Conservation (phyloP, 805 yeast species). For the Yamadazyma endophytica region DNA sequence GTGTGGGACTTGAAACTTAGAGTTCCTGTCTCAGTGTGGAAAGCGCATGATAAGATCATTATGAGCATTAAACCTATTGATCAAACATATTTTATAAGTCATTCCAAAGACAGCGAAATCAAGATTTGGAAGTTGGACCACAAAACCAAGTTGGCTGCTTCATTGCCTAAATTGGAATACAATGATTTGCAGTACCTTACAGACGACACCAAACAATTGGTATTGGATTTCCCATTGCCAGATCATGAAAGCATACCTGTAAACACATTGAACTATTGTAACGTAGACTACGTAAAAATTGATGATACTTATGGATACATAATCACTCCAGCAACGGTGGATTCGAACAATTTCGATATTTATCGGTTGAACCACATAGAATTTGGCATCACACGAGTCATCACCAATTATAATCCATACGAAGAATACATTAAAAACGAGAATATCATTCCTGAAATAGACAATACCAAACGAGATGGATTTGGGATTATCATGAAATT, state of each 20-base stretch:
- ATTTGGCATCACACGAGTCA: constrained; percentile 19
- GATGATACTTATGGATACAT: too few species aligned
- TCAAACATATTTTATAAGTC: constrained; percentile 43
- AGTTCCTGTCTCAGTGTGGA: constrained; percentile 56
- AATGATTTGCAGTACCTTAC: constrained; percentile 12
- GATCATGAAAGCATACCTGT: constrained; percentile 51
- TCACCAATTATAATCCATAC: constrained; percentile 27
- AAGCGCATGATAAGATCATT: constrained; percentile 52
- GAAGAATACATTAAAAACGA: constrained; percentile 9
- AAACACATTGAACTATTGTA: constrained; percentile 70
- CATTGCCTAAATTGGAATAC: constrained; percentile 8
- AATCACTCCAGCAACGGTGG: constrained; percentile 60
- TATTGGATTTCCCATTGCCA: constrained; percentile 9
- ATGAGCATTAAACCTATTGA: constrained; percentile 39
- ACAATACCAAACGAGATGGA: constrained; percentile 17
- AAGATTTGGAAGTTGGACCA: constrained; percentile 40
- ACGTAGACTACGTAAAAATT: constrained; percentile 44
- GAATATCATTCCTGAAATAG: constrained; percentile 9
- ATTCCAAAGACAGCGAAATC: constrained; percentile 60
- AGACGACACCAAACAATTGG: constrained; percentile 19
- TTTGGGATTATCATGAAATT: constrained; percentile 70
- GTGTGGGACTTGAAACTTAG: constrained; percentile 62
- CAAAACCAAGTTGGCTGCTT: constrained; percentile 1
- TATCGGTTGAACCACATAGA: constrained; percentile 32
- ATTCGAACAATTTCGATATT: constrained; percentile 63